Evolutionary conservation across 441 rosid genomes (phyloP).

Genomic region (Jatropha podagrica): DNA sequence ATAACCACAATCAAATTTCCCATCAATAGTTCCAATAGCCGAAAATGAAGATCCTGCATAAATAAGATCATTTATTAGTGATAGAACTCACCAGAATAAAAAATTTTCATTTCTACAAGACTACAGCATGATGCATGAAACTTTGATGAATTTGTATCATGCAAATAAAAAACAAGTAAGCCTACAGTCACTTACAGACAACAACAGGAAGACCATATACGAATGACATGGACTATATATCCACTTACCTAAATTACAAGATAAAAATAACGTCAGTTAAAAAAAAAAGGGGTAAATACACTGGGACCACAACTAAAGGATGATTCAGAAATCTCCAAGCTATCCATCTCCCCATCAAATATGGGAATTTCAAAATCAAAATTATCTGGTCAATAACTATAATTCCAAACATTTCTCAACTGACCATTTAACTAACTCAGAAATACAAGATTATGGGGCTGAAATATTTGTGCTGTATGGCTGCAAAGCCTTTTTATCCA

Average conservation of each 20-base stretch:
- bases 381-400: conserved; percentile 7
- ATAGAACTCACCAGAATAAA: background rate
- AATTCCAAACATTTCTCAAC: conserved; percentile 15
- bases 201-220: conserved; percentile 4
- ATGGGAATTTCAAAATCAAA: conserved; percentile 4
- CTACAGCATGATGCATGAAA: background rate
- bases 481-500: conserved; percentile 26
- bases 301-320: conserved; percentile 31
- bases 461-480: conserved; percentile 32
- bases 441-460: conserved; percentile 14
- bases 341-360: conserved; percentile 16
- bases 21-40: conserved; percentile 74
- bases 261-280: conserved; percentile 14
- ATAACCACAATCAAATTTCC: conserved; percentile 94
- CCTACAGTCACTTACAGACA: background rate
- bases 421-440: conserved; percentile 1
- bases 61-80: background rate
- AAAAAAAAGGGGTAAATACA: conserved; percentile 21
- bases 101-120: background rate
- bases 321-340: background rate
- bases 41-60: conserved; percentile 45
- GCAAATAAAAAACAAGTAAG: background rate
- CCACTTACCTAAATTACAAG: conserved; percentile 20
- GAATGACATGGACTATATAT: conserved; percentile 4
- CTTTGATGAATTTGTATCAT: background rate